Base-by-base conservation (phyloP, 306 rosid genomes). In the Fragaria nilgerrensis region DNA sequence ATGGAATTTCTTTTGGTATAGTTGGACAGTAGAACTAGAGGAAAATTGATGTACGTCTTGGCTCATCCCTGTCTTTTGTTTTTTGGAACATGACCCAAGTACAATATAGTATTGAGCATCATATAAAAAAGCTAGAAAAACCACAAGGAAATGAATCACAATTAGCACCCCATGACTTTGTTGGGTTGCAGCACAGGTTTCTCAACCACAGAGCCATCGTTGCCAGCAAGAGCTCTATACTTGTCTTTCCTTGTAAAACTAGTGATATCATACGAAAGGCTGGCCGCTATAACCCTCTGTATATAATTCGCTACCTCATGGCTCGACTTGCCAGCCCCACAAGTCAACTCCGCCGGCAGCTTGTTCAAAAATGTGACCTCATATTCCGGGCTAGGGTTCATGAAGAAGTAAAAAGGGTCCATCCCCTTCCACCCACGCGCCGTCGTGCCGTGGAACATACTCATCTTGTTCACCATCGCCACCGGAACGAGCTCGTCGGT, bases 351-450 rank as follows among this genome's bases (percentile, higher is more conserved):
- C 5, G 48, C 49, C 0, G 97, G 90, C 77, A 92, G 52, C 88
- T 90, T 94, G 43, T 86, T 89, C 80, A 91, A 70, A 69, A 91
- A 91, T 0, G 88, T 94, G 0, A 94, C 96, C 71, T 94, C 98
- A 44, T 94, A 94, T 1, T 85, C 75, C 4, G 97, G 97, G 39
- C 87, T 87, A 3, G 98, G 97, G 83, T 94, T 91, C 98, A 92
- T 92, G 88, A 90, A 89, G 84, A 94, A 90, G 87, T 91, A 90
- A 37, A 94, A 94, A 0, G 97, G 96, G 80, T 94, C 98, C 97
- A 94, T 89, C 27, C 96, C 96, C 37, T 94, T 94, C 94, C 97
- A 92, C 16, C 96, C 97, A 19, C 94, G 65, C 0, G 98, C 95
- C 0, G 97, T 94, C 1, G 96, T 94, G 9, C 98, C 97, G 5